A percentile compares a stretch with the other conserved stretches of the same genome.
Evolutionary conservation across 2,329 filamentous ascomycete genomes (phyloP).

Genomic region (Fusarium pininemorale): DNA sequence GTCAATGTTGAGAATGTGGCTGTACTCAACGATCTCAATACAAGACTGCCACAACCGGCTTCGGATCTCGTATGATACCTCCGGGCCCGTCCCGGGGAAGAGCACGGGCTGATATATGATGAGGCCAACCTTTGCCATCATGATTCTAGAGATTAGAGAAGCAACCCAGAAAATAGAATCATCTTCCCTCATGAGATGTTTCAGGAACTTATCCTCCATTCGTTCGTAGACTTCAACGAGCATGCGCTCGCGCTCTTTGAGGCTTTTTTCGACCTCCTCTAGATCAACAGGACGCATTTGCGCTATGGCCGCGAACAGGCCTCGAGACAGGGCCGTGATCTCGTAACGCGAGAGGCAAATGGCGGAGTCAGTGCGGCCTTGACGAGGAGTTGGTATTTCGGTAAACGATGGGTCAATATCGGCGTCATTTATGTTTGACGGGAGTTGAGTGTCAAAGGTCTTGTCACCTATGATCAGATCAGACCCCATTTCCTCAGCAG

Average conservation of each 20-base stretch:
- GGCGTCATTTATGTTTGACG: constrained; percentile 32
- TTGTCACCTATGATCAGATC: constrained; percentile 30
- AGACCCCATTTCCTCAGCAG: constrained; percentile 31
- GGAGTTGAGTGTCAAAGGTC: constrained; percentile 31
- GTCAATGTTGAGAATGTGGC: constrained; percentile 31
- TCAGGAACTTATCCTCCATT: constrained; percentile 33
- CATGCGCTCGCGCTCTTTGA: constrained; percentile 33
- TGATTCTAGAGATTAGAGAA: constrained; percentile 25
- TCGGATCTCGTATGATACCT: constrained; percentile 23
- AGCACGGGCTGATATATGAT: constrained; percentile 32
- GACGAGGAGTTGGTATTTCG: constrained; percentile 18
- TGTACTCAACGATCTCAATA: constrained; percentile 36
- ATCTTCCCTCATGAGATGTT: constrained; percentile 25
- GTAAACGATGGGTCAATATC: constrained; percentile 33
- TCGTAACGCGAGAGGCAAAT: constrained; percentile 31
- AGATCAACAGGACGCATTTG: constrained; percentile 30
- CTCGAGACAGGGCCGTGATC: constrained; percentile 22
- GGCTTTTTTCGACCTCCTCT: constrained; percentile 25
- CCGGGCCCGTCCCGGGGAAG: constrained; percentile 28
- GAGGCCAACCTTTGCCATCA: constrained; percentile 34
- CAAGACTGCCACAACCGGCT: constrained; percentile 32
- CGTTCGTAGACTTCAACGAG: constrained; percentile 33
- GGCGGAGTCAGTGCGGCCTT: constrained; percentile 30
- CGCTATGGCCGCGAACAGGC: constrained; percentile 19
- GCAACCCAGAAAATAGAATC: constrained; percentile 32